These are phyloP conservation scores for Tricholoma flavovirens DNA, from an alignment of 768 basidiomycete genomes.

Conservation along the genomic window DNA sequence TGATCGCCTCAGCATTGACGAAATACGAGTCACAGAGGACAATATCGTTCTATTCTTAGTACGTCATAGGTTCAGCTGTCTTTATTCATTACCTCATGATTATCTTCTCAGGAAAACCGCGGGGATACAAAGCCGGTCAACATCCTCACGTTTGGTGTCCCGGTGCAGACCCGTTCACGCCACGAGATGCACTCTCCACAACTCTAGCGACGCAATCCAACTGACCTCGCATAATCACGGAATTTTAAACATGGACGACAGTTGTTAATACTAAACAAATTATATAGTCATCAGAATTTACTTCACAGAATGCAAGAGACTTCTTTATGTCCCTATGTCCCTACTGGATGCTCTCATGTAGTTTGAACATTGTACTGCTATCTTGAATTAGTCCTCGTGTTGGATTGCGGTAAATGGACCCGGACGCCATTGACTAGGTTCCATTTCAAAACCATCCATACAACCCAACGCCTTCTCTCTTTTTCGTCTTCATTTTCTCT, in stretches of 20 bases:
- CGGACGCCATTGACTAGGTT: neutral
- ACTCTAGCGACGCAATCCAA: neutral
- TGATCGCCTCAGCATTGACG: constrained; percentile 40
- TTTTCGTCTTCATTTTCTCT: constrained; percentile 52
- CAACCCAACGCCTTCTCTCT: constrained; percentile 66
- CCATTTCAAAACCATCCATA: constrained; percentile 62
- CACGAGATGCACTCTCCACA: constrained; percentile 22
- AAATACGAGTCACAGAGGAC: constrained; percentile 53
- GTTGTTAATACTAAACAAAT: neutral
- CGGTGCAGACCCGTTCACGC: constrained; percentile 16
- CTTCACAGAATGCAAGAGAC: neutral
- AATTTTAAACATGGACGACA: neutral
- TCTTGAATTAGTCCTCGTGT: neutral
- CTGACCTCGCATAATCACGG: neutral
- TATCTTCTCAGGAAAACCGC: constrained; percentile 28
- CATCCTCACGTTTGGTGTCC: constrained; percentile 42
- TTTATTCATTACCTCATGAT: constrained; percentile 1
- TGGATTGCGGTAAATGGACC: neutral
- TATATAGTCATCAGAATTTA: neutral
- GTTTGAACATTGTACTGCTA: neutral
- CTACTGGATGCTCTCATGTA: neutral
- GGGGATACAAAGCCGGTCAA: constrained; percentile 36
- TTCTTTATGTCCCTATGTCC: neutral
- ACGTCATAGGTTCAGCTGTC: constrained; percentile 15
- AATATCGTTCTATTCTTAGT: constrained; percentile 55